Percentiles rank a stretch among this genome's conserved stretches.
phyloP scores from a whole-genome alignment of 495 filamentous ascomycete genomes.

The Penicillium riverlandense region DNA sequence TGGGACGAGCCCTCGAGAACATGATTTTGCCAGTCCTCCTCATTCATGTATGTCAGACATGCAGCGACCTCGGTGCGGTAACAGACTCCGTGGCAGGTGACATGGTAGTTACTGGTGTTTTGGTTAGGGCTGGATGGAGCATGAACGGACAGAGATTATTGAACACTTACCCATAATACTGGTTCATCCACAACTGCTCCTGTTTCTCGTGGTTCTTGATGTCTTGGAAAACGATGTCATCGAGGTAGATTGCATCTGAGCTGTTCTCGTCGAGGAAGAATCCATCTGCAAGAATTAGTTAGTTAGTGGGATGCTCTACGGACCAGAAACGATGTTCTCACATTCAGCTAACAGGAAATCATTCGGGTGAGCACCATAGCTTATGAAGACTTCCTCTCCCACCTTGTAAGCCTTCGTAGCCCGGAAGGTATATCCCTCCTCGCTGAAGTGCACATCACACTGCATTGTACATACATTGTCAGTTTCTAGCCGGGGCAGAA shows the following conservation, averaged over 20 bases:
- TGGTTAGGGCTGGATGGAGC: slow-evolving; percentile 2
- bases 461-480: slow-evolving; percentile 7
- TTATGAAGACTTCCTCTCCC: slow-evolving; percentile 72
- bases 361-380: slow-evolving; percentile 73
- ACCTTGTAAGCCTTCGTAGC: slow-evolving; percentile 45
- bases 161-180: slow-evolving; percentile 52
- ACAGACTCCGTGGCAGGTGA: slow-evolving; percentile 55
- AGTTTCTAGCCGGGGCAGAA: not conserved
- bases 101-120: slow-evolving; percentile 48
- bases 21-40: slow-evolving; percentile 39
- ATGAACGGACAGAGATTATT: no score
- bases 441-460: slow-evolving; percentile 57
- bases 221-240: slow-evolving; percentile 55
- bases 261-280: slow-evolving; percentile 64
- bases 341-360: slow-evolving; percentile 78
- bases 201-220: slow-evolving; percentile 35
- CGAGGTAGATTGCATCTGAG: slow-evolving; percentile 61
- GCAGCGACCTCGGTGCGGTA: slow-evolving; percentile 69
- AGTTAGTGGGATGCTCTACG: not conserved
- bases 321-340: slow-evolving; percentile 14
- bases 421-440: slow-evolving; percentile 53
- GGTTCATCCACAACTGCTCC: slow-evolving; percentile 44
- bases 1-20: slow-evolving; percentile 31
- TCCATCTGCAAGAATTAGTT: slow-evolving; percentile 44
- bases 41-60: slow-evolving; percentile 41